These are phyloP conservation scores for Colletotrichum sp. DNA, from an alignment of 2,329 filamentous ascomycete genomes.

Conservation along the genomic window DNA sequence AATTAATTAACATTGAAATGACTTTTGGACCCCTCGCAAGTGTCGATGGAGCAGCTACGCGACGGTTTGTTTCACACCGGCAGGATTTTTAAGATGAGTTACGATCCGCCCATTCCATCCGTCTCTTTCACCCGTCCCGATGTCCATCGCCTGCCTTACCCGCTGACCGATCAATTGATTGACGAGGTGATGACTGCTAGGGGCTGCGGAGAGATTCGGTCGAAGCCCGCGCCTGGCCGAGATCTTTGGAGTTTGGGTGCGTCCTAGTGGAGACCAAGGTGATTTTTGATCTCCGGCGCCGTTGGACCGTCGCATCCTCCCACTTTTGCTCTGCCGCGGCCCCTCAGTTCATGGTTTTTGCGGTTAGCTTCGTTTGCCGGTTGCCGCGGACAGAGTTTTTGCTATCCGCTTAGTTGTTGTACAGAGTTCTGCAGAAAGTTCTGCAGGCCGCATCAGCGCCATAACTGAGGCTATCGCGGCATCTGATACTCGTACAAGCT, in stretches of 20 bases:
- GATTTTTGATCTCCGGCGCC: background rate
- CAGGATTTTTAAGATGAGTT: conserved; percentile 19
- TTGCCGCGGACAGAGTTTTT: background rate
- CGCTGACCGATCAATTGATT: background rate
- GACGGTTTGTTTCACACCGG: conserved; percentile 18
- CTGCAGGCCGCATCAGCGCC: background rate
- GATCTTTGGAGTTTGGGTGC: background rate
- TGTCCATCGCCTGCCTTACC: background rate
- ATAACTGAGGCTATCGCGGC: background rate
- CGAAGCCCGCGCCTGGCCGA: background rate
- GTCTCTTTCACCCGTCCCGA: background rate
- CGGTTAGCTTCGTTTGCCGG: background rate
- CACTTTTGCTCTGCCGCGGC: background rate
- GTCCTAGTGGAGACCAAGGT: background rate
- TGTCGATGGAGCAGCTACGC: background rate
- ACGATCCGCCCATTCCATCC: conserved; percentile 6
- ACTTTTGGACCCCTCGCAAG: background rate
- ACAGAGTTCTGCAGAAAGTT: background rate
- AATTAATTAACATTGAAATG: conserved; percentile 8
- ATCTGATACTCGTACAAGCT: background rate
- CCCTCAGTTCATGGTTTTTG: background rate
- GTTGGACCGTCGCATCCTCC: background rate
- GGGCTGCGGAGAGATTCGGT: conserved; percentile 3
- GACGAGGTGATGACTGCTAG: background rate
- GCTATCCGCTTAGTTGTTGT: background rate